Conservation (phyloP, 2,329 filamentous ascomycete genomes). For the Lachnellula cervina region DNA sequence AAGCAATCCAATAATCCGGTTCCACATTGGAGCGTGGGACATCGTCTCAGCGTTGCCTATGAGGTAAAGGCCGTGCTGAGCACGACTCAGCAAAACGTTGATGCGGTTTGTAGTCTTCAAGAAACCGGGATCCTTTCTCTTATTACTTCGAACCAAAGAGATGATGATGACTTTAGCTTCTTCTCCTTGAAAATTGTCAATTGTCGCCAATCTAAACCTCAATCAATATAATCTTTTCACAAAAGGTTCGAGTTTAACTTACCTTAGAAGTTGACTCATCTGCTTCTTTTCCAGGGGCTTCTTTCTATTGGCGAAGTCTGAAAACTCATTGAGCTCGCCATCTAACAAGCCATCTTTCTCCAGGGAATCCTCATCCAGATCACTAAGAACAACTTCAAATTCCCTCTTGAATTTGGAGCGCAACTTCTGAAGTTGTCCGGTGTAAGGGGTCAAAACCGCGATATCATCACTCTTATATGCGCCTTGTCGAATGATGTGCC, state of each 20-base stretch:
- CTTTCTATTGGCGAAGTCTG: neutral
- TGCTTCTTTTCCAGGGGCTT: constrained; percentile 19
- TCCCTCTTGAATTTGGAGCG: constrained; percentile 20
- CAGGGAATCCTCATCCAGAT: constrained; percentile 28
- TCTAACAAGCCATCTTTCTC: constrained; percentile 16
- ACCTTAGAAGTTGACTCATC: constrained; percentile 18
- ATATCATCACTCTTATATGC: constrained; percentile 56
- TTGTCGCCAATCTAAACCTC: constrained; percentile 45
- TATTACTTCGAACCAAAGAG: constrained; percentile 67
- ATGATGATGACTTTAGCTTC: constrained; percentile 68
- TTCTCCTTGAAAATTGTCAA: constrained; percentile 68
- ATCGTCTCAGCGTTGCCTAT: constrained; percentile 62
- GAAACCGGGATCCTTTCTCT: constrained; percentile 55
- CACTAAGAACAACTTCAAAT: constrained; percentile 31
- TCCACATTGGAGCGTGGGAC: constrained; percentile 57
- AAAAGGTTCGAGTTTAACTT: neutral
- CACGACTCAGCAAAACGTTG: constrained; percentile 63
- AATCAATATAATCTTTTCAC: neutral
- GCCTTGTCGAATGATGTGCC: constrained; percentile 62
- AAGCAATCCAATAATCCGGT: constrained; percentile 50
- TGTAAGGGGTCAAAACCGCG: constrained; percentile 64
- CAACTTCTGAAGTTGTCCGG: constrained; percentile 46
- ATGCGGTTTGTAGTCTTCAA: constrained; percentile 61
- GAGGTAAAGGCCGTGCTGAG: constrained; percentile 66
- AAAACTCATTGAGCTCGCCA: neutral